Evolutionary conservation across 306 rosid species (phyloP).

Genomic region (Fagus crenata): DNA sequence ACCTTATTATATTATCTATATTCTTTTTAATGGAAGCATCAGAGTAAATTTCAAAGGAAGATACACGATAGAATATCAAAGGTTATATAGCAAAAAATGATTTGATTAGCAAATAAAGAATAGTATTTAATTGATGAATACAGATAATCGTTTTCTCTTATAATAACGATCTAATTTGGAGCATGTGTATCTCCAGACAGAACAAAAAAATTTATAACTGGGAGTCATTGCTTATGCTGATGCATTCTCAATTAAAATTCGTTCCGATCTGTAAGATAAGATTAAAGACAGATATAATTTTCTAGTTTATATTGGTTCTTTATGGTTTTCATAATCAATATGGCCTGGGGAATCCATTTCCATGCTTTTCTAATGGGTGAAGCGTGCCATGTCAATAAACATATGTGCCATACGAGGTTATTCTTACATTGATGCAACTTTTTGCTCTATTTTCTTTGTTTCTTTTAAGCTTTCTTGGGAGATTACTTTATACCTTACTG

Average conservation of each 20-base stretch:
- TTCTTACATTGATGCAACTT: not conserved
- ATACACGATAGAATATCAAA: not conserved
- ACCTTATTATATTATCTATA: not conserved
- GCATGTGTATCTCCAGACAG: too few relatives aligned
- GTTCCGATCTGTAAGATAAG: not conserved
- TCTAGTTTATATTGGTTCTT: not conserved
- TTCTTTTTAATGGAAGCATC: not conserved
- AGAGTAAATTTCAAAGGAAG: not conserved
- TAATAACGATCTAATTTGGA: not conserved
- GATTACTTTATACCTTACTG: not conserved
- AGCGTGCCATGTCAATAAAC: not conserved
- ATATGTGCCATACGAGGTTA: not conserved
- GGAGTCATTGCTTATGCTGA: not conserved
- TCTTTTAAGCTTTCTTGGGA: not conserved
- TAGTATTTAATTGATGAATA: not conserved
- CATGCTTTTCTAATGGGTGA: not conserved
- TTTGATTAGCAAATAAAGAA: not conserved
- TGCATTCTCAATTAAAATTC: not conserved
- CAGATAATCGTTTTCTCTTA: not conserved
- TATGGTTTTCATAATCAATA: not conserved
- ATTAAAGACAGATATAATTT: not conserved
- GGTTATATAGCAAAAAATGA: not conserved
- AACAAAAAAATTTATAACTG: too few relatives aligned
- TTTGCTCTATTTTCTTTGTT: not conserved
- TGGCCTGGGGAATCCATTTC: not conserved